Conservation (phyloP, 2,329 filamentous ascomycete species). For the Aspergillus proliferans region DNA sequence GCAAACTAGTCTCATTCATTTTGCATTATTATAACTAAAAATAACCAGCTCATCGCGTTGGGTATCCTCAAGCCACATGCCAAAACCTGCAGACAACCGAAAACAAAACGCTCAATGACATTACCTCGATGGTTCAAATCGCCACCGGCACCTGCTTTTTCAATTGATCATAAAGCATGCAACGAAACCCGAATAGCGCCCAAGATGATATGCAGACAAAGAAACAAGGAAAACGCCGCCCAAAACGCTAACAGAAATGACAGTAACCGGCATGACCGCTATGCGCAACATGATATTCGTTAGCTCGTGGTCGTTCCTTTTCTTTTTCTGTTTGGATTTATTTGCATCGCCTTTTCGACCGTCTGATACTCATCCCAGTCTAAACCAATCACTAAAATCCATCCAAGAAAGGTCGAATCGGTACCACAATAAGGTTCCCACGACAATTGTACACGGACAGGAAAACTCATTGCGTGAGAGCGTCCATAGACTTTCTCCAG, state of each 20-base stretch:
- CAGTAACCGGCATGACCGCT: neutral
- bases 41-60: neutral
- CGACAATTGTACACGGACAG: neutral
- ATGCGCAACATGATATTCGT: neutral
- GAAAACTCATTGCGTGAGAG: constrained; percentile 12
- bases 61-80: neutral
- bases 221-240: too few relatives aligned
- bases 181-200: neutral
- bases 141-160: too few relatives aligned
- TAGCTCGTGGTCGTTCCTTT: neutral
- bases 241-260: constrained; percentile 1
- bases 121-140: too few relatives aligned
- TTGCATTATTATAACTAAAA: neutral
- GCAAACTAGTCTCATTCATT: neutral
- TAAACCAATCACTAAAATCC: neutral
- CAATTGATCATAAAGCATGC: neutral
- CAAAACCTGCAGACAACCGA: neutral
- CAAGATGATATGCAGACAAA: neutral
- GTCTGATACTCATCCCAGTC: neutral
- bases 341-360: too few relatives aligned
- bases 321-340: too few relatives aligned
- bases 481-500: constrained; percentile 62
- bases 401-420: neutral
- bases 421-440: too few relatives aligned
- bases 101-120: neutral